Percentiles rank a stretch among this genome's conserved stretches.
These are phyloP conservation scores for Ophiocordyceps camponoti-saundersi DNA, from an alignment of 2,329 filamentous ascomycete genomes.

Conservation along the genomic window DNA sequence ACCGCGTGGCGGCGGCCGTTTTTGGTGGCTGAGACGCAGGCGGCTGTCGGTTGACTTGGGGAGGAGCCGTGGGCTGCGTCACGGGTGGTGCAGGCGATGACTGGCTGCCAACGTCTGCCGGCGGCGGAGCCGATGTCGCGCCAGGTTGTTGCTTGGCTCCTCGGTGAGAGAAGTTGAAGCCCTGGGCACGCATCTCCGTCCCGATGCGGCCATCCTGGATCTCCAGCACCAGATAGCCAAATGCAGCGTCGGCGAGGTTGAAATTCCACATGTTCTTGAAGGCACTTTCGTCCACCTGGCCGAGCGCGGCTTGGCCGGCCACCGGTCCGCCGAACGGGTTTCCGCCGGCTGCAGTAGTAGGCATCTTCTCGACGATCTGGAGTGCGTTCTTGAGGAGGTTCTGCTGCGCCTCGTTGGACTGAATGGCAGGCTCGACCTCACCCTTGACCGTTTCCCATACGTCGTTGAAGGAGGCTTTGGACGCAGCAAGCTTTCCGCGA, in stretches of 20 bases:
- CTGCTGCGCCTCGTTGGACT: slow-evolving; percentile 86
- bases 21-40: slow-evolving; percentile 23
- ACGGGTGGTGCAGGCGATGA: slow-evolving; percentile 19
- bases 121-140: slow-evolving; percentile 17
- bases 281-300: slow-evolving; percentile 91
- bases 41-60: slow-evolving; percentile 18
- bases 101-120: slow-evolving; percentile 12
- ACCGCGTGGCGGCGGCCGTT: slow-evolving; percentile 19
- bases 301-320: slow-evolving; percentile 53
- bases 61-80: slow-evolving; percentile 16
- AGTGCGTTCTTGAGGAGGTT: slow-evolving; percentile 81
- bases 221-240: slow-evolving; percentile 88
- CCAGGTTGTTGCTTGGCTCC: slow-evolving; percentile 57
- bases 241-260: slow-evolving; percentile 91
- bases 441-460: slow-evolving; percentile 98
- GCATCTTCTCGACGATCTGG: slow-evolving; percentile 96
- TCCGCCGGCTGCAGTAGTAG: slow-evolving; percentile 79
- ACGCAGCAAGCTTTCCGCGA: slow-evolving; percentile 91
- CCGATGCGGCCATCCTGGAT: slow-evolving; percentile 91
- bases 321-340: slow-evolving; percentile 89
- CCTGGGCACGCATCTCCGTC: slow-evolving; percentile 96
- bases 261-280: slow-evolving; percentile 99
- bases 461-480: slow-evolving; percentile 96
- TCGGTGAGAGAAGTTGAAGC: slow-evolving; percentile 97
- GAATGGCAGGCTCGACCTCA: slow-evolving; percentile 87